Percentiles rank a stretch among this genome's conserved stretches.
Evolutionary conservation across 179 eudicot genomes (phyloP).

Genomic region (Sideroxylon spinosum): DNA sequence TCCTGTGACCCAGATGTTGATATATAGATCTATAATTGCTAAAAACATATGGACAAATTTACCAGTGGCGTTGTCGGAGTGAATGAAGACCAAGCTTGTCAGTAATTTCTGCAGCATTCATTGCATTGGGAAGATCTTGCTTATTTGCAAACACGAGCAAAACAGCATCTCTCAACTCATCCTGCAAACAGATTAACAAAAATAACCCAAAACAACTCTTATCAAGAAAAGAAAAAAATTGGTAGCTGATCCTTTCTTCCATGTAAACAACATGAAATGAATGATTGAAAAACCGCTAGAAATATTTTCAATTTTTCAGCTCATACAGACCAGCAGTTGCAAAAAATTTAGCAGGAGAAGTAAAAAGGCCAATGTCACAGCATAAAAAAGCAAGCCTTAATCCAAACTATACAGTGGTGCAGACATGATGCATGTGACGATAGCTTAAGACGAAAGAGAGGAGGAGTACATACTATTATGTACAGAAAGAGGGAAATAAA

Average conservation of each 20-base stretch:
- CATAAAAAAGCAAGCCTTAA: not conserved
- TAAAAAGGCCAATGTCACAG: slow-evolving; percentile 1
- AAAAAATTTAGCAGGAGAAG: not conserved
- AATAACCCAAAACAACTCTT: not conserved
- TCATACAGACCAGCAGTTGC: not conserved
- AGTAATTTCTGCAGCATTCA: slow-evolving; percentile 49
- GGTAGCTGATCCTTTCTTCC: not conserved
- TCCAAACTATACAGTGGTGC: not conserved
- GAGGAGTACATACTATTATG: not conserved
- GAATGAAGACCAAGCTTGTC: slow-evolving; percentile 30
- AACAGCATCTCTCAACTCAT: slow-evolving; percentile 27
- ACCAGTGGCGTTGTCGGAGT: slow-evolving; percentile 29
- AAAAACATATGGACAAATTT: slow-evolving; percentile 6
- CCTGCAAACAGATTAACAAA: slow-evolving; percentile 13
- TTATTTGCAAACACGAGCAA: slow-evolving; percentile 51
- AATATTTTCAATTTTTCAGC: not conserved
- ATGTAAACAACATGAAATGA: not conserved
- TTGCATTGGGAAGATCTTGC: slow-evolving; percentile 53
- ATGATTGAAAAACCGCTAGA: not conserved
- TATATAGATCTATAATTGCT: not conserved
- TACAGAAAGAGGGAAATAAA: not conserved
- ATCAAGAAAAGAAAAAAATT: too few species aligned
- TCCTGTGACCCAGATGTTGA: too few species aligned
- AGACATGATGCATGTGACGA: not conserved
- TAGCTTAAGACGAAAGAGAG: not conserved